Evolutionary conservation across 305 asterid species (phyloP).

Genomic region (Fraxinus albicans): DNA sequence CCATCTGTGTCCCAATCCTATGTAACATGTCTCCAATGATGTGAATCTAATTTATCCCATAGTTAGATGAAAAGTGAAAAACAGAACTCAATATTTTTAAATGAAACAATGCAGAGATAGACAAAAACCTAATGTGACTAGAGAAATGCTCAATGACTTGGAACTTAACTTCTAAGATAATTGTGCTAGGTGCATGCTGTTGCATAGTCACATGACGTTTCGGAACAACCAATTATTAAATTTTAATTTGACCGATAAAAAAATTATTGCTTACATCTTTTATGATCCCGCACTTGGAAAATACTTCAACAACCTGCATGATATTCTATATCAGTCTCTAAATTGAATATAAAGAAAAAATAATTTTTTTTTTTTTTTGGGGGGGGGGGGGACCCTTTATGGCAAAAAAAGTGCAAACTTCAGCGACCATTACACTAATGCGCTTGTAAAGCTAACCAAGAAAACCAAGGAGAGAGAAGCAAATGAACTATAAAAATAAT

Average conservation of each 20-base stretch:
- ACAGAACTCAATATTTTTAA: neutral
- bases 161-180: constrained; percentile 9
- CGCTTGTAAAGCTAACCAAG: constrained; percentile 5
- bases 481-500: constrained; percentile 13
- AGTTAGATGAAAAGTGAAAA: neutral
- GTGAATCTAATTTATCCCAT: neutral
- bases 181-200: constrained; percentile 6
- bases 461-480: neutral
- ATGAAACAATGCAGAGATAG: neutral
- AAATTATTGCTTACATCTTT: constrained; percentile 63
- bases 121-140: neutral
- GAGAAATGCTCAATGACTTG: neutral
- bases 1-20: constrained; percentile 5
- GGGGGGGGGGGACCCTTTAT: neutral
- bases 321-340: constrained; percentile 30
- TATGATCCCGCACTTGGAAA: constrained; percentile 91
- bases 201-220: constrained; percentile 10
- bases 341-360: neutral
- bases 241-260: constrained; percentile 12
- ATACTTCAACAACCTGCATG: constrained; percentile 78
- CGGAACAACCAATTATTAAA: neutral
- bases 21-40: neutral
- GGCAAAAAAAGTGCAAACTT: constrained; percentile 13
- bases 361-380: no score
- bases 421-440: constrained; percentile 4